Percentiles rank a stretch among this genome's conserved stretches.
Conservation (phyloP, 371 early-diverging fungal species). For the Apophysomyces variabilis region DNA sequence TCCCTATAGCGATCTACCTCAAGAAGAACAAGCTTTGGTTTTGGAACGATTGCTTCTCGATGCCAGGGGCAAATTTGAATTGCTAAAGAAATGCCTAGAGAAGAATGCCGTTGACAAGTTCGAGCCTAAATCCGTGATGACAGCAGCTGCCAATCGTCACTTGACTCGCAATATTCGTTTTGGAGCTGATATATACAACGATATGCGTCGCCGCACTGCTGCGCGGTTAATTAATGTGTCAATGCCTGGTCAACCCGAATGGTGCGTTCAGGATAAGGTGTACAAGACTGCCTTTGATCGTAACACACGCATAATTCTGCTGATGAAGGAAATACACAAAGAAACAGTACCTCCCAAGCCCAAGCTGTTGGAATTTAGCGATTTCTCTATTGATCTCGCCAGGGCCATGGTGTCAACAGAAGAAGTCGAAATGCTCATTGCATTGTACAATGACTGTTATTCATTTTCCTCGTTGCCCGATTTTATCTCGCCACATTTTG, state of each 20-base stretch:
- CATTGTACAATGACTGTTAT: conserved; percentile 31
- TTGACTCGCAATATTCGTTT: conserved; percentile 27
- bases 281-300: conserved; percentile 22
- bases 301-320: conserved; percentile 19
- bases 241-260: conserved; percentile 21
- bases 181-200: conserved; percentile 26
- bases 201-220: conserved; percentile 28
- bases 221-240: conserved; percentile 22
- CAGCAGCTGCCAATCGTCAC: conserved; percentile 19
- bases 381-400: conserved; percentile 24
- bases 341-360: conserved; percentile 25
- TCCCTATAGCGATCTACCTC: conserved; percentile 21
- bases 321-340: conserved; percentile 16
- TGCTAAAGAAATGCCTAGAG: conserved; percentile 23
- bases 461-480: conserved; percentile 32
- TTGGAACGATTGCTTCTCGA: conserved; percentile 28
- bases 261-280: conserved; percentile 23
- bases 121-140: conserved; percentile 24
- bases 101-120: conserved; percentile 21
- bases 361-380: conserved; percentile 11
- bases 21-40: conserved; percentile 24
- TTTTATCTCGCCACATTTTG: conserved; percentile 29
- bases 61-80: conserved; percentile 24
- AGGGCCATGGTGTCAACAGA: conserved; percentile 31
- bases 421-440: conserved; percentile 33